Percentiles rank a stretch among this genome's conserved stretches.
Conservation (phyloP, 352 stramenopile genomes). For the Blastocystis sp. region DNA sequence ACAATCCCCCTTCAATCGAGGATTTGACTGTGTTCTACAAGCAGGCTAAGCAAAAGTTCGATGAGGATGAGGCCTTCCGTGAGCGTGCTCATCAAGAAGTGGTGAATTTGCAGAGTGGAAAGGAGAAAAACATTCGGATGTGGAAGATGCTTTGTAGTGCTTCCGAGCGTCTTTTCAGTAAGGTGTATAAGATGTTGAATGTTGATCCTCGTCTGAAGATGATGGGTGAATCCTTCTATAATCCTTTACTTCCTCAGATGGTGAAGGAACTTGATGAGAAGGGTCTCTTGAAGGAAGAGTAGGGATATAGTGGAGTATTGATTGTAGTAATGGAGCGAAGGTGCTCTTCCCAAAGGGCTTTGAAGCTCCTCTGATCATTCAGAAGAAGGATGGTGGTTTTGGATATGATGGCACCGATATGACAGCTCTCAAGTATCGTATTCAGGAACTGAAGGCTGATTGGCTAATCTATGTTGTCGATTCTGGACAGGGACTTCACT, state of each 20-base stretch:
- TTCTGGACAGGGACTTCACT: conserved; percentile 83
- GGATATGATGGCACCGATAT: conserved; percentile 89
- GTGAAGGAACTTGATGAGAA: conserved; percentile 87
- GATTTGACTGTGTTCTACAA: conserved; percentile 84
- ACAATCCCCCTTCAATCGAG: conserved; percentile 87
- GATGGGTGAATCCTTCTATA: conserved; percentile 88
- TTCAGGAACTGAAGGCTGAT: conserved; percentile 76
- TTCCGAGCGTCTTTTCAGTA: conserved; percentile 82
- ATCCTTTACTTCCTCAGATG: conserved; percentile 81
- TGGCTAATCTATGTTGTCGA: conserved; percentile 86
- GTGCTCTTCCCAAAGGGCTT: conserved; percentile 82
- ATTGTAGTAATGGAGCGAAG: conserved; percentile 81
- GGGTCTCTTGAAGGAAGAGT: conserved; percentile 80
- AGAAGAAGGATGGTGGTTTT: conserved; percentile 85
- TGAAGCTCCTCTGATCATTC: conserved; percentile 82
- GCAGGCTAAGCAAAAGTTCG: conserved; percentile 89
- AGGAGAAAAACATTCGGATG: conserved; percentile 77
- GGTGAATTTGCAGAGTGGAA: conserved; percentile 89
- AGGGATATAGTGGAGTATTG: conserved; percentile 72
- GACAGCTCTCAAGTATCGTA: conserved; percentile 83
- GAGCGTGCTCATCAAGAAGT: conserved; percentile 92
- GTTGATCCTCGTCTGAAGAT: conserved; percentile 78
- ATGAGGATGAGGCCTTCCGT: conserved; percentile 91
- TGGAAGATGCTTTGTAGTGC: conserved; percentile 84
- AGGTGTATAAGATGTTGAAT: conserved; percentile 83